Evolutionary conservation across 78 protist species (phyloP), one percentile per base, ranked within the genome.

Genomic region (Pigoraptor vietnamica): DNA sequence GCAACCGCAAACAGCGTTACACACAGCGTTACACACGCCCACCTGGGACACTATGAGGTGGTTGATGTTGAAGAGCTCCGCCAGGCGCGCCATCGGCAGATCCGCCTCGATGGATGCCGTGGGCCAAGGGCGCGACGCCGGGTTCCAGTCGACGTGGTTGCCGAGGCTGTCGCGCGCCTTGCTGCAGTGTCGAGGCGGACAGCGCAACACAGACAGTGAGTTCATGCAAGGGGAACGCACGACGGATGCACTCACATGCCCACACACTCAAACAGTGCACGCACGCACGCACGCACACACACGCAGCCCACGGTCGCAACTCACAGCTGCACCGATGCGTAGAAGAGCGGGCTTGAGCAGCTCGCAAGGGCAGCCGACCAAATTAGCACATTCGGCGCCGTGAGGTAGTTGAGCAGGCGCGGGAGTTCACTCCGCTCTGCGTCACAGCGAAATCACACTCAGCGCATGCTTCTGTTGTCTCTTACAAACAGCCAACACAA

Each of bases 41-140:
- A 89, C 93, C 86, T 96, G 97, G 23, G 95, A 94, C 37, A 96
- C 97, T 9, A 96, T 93, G 82, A 94, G 91, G 88, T 93, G 93
- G 90, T 96, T 95, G 86, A 97, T 95, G 90, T 97, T 96, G 93
- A 96, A 97, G 33, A 95, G 87, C 83, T 96, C 97, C 0, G 93
- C 2, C 88, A 97, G 93, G 23, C 96, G 86, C 90, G 38, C 29
- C 93, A 37, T 94, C n/a, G 98, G 98, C 38, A 97, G 93, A 90
- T 96, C 98, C 21, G 86, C 32, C 37, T 95, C 94, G 24, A 96
- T 37, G 19, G 93, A 48, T 39, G 95, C 96, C 81, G 96, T 97
- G 38, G 89, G 25, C 92, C 92, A 97, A 83, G 36, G 25, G 55
- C 1, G 2, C 90, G 81, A 88, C 88, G 92, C 33, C 37, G 34